Evolutionary conservation across 805 yeast genomes (phyloP), one percentile per base, ranked within the genome.

Genomic region (Wickerhamomyces hampshirensis): DNA sequence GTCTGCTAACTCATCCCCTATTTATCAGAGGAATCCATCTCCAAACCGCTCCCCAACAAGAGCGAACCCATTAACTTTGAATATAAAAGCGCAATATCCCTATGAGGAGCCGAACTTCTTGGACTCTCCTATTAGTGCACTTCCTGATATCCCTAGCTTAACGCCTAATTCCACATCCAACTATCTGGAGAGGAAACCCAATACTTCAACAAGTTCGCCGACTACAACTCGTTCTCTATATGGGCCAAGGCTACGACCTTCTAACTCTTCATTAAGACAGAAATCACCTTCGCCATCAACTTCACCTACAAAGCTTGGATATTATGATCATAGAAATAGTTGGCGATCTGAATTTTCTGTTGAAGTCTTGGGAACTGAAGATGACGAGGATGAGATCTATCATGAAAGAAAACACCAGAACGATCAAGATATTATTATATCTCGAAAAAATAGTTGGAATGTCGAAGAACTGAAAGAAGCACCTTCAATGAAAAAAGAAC

Each of bases 281-380:
- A 33, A 13, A 15, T 19, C 23, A 10, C 30, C 24, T 1, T 50
- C 55, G 3, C 53, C 53, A 4, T 43, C 54, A 4, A 37, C 51
- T 4, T 53, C 58, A 3, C 58, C 58, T 2, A 41, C 41, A 14
- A 53, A 42, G 31, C 36, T 34, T 13, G 40, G 48, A 2, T 53
- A 52, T 18, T 50, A 53, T 34, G 53, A 52, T 23, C 43, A 50
- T 24, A 43, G 58, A 43, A 50, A 46, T 5, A 53, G 58, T 36
- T 53, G 56, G 56, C 43, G 37, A 23, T 53, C 56, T 3, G 53
- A 47, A n/a, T 51, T 46, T 18, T 49, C 54, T 8, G 35, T 43
- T 0, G 43, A 47, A 28, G 36, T 16, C 5, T 18, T 37, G 17
- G 35, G 27, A 5, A 30, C 42, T 15, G 43, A 39, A 10, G 42